These are phyloP conservation scores for Barnettozyma salicaria DNA, from an alignment of 805 yeast species.

Conservation along the genomic window DNA sequence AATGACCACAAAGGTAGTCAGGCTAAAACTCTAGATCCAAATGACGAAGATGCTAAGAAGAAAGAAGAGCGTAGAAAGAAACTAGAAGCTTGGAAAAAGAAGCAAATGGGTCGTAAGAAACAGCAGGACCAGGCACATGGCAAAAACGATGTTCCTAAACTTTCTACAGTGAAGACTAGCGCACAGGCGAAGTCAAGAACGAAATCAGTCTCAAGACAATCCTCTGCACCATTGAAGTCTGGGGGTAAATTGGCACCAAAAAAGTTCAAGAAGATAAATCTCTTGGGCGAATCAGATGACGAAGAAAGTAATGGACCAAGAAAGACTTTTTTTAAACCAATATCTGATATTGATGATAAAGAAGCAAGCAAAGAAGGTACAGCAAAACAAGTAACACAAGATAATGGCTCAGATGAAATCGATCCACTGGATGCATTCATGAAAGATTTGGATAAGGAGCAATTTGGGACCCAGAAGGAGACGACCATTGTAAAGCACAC, in stretches of 20 bases:
- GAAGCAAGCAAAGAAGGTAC: conserved; percentile 5
- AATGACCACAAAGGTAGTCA: conserved; percentile 3
- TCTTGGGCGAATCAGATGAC: conserved; percentile 29
- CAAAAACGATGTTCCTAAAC: too few relatives aligned
- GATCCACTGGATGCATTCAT: conserved; percentile 47
- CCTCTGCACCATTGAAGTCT: background rate
- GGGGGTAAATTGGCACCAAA: background rate
- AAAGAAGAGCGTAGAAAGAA: conserved; percentile 32
- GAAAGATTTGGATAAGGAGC: conserved; percentile 19
- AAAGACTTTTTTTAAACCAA: conserved; percentile 20
- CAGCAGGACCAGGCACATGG: conserved; percentile 14
- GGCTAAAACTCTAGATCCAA: conserved; percentile 9
- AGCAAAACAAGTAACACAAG: conserved; percentile 13
- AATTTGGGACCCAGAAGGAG: too few relatives aligned
- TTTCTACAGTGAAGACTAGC: background rate
- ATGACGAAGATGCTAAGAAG: conserved; percentile 11
- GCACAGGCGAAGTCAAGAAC: background rate
- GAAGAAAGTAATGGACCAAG: conserved; percentile 23
- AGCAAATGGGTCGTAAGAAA: conserved; percentile 27
- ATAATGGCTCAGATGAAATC: conserved; percentile 24
- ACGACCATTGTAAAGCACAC: too few relatives aligned
- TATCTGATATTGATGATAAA: conserved; percentile 2
- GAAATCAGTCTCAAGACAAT: background rate
- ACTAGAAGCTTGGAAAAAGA: conserved; percentile 49
- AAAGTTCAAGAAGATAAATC: conserved; percentile 12